These are phyloP conservation scores for Curvularia spicifera DNA, from an alignment of 2,329 filamentous ascomycete genomes.

Conservation along the genomic window DNA sequence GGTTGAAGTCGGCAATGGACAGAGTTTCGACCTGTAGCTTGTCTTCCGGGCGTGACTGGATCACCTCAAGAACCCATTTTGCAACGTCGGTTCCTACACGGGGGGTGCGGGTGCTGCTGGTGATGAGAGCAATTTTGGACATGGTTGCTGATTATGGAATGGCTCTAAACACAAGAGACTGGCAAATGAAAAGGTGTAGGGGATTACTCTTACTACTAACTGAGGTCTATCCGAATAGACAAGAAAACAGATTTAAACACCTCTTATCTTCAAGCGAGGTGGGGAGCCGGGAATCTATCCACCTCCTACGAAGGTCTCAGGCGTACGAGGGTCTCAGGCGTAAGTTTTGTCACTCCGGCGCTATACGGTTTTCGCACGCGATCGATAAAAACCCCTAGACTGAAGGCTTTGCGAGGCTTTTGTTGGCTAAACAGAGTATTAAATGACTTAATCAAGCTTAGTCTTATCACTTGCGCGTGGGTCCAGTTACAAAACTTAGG, in stretches of 20 bases:
- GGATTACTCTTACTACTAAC: neutral
- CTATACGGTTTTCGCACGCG: too few species aligned
- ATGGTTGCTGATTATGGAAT: conserved; percentile 25
- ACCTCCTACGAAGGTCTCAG: neutral
- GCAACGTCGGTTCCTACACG: conserved; percentile 10
- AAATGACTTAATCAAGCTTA: too few species aligned
- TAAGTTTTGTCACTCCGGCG: too few species aligned
- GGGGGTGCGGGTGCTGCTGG: conserved; percentile 15
- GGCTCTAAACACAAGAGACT: conserved; percentile 7
- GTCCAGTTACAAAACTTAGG: too few species aligned
- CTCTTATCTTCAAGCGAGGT: conserved; percentile 1
- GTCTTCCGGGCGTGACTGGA: conserved; percentile 15
- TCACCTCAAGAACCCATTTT: conserved; percentile 9
- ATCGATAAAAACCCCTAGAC: too few species aligned
- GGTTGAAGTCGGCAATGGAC: conserved; percentile 47
- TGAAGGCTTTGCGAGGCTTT: too few species aligned
- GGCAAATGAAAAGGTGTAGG: conserved; percentile 1
- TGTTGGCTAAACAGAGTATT: too few species aligned
- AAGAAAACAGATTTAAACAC: conserved; percentile 4
- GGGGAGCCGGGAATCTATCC: neutral
- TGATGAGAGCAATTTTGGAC: conserved; percentile 19
- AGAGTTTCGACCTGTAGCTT: conserved; percentile 11
- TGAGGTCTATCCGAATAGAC: conserved; percentile 2
- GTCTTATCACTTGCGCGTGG: too few species aligned
- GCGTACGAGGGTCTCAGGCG: too few species aligned